Conservation (phyloP, 768 basidiomycete species). For the Pleurotus salmoneostramineus region DNA sequence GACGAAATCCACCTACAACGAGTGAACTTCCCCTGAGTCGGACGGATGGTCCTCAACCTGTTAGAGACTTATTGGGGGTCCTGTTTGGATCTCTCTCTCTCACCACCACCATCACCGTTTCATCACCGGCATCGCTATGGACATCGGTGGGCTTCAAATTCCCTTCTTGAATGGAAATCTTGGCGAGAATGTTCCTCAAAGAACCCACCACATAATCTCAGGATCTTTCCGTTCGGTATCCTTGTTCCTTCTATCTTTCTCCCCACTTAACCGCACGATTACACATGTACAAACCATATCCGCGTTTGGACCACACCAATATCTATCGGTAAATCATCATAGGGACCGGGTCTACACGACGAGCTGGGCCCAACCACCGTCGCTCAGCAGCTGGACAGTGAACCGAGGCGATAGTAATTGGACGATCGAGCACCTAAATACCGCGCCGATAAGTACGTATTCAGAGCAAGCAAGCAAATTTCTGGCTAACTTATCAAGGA, state of each 20-base stretch:
- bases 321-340: constrained; percentile 34
- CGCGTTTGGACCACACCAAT: constrained; percentile 50
- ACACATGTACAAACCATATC: constrained; percentile 35
- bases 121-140: too few relatives aligned
- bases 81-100: too few relatives aligned
- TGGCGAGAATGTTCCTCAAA: neutral
- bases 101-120: too few relatives aligned
- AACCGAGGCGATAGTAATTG: constrained; percentile 19
- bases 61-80: too few relatives aligned
- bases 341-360: constrained; percentile 41
- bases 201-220: constrained; percentile 33
- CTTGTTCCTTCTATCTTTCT: constrained; percentile 46
- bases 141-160: neutral
- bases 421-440: constrained; percentile 36
- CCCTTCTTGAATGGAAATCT: neutral
- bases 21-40: too few relatives aligned
- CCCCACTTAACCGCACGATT: constrained; percentile 33
- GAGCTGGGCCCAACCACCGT: constrained; percentile 46
- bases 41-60: too few relatives aligned
- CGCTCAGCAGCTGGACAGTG: constrained; percentile 42
- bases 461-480: neutral
- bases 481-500: neutral
- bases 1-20: too few relatives aligned
- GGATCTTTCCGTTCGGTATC: constrained; percentile 52
- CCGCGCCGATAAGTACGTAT: constrained; percentile 39